Percentiles rank a stretch among this genome's conserved stretches.
phyloP scores from a whole-genome alignment of 23 red algal species.

The Gracilaria domingensis region DNA sequence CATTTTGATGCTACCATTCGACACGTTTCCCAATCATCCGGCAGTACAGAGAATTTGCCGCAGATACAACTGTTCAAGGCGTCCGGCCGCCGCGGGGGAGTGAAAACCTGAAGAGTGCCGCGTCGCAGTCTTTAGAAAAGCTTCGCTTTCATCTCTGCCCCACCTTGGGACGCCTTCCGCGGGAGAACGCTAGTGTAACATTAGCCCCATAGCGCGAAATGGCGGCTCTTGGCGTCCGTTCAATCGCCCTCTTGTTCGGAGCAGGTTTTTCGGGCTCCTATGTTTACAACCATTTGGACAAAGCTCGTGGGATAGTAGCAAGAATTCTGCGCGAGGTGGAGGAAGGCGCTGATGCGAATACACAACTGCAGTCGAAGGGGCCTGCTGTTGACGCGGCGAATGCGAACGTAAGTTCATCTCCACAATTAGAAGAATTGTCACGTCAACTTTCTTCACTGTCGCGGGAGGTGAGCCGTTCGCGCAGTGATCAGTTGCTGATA shows the following conservation, averaged over 20 bases:
- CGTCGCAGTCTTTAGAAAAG: not conserved
- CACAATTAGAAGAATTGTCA: slow-evolving; percentile 26
- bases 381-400: not conserved
- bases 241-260: slow-evolving; percentile 48
- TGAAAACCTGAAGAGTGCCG: not conserved
- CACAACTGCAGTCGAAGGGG: not conserved
- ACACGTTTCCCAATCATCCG: not conserved
- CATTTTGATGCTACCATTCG: too few relatives aligned
- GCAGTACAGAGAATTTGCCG: too few relatives aligned
- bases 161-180: not conserved
- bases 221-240: slow-evolving; percentile 57
- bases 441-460: slow-evolving; percentile 45
- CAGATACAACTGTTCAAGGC: too few relatives aligned
- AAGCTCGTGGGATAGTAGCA: slow-evolving; percentile 38
- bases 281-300: slow-evolving; percentile 61
- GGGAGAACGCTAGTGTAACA: not conserved
- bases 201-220: too few relatives aligned
- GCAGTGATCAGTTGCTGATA: slow-evolving; percentile 45
- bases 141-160: not conserved
- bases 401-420: not conserved
- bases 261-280: slow-evolving; percentile 57
- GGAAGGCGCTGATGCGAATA: not conserved
- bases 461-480: slow-evolving; percentile 33
- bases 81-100: too few relatives aligned
- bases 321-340: slow-evolving; percentile 41